Evolutionary conservation across 2,329 filamentous ascomycete species (phyloP), one percentile per base, ranked within the genome.

Genomic region (Drechslerella dactyloides): DNA sequence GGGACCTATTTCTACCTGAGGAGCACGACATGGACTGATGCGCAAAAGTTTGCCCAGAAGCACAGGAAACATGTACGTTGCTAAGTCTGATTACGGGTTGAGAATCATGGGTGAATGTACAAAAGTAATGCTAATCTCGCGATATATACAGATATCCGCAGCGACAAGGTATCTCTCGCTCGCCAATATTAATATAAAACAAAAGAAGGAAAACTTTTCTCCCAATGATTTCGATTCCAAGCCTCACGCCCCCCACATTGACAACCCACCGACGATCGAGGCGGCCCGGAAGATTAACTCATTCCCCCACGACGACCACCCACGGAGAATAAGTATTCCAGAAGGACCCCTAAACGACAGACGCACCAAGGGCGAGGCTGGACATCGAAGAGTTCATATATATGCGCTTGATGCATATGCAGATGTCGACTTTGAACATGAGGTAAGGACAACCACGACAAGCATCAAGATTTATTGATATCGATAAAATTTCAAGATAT

Each of bases 1-100:
- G 59, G 59, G 8, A 62, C 59, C 11, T 62, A 62, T 11, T 62
- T 62, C 30, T 62, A 54, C 33, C 54, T 50, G 7, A 50, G 48
- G 24, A 62, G 46, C 30, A 55, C 37, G 10, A 62, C 59, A 13
- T 19, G 15, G 21, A 19, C 7, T 17, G 23, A 54, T 5, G 59
- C 59, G 6, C 33, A 33, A 35, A 11, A 19, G 5, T 62, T 62
- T 21, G 21, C 13, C 23, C 35, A 46, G n/a, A 17, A 24, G 23
- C 27, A 62, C 15, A 30, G 48, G 15, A n/a, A 33, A 19, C 33
- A 55, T 19, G 52, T 55, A 23, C 17, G 52, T 19, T 40, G 4
- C n/a, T n/a, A n/a, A n/a, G n/a, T n/a, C n/a, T n/a, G n/a, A n/a
- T n/a, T n/a, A n/a, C n/a, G n/a, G n/a, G n/a, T n/a, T n/a, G n/a